Evolutionary conservation across 2,329 filamentous ascomycete species (phyloP).

Genomic region (Fusarium sp.): DNA sequence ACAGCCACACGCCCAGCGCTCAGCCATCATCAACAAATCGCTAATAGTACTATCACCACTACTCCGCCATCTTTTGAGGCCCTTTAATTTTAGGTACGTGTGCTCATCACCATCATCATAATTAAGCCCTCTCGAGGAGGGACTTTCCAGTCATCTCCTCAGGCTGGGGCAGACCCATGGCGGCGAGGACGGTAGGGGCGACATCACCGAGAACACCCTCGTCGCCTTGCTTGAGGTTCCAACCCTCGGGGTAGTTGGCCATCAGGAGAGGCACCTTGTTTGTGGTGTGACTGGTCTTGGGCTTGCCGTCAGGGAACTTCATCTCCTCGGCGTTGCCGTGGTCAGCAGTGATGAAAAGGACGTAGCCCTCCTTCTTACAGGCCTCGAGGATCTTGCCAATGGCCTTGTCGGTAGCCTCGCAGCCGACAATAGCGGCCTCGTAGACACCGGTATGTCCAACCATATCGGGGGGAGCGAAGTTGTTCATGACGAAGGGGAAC

Average conservation of each 20-base stretch:
- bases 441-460: slow-evolving; percentile 99
- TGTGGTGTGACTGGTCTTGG: slow-evolving; percentile 97
- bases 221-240: slow-evolving; percentile 81
- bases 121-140: slow-evolving; percentile 80
- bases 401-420: slow-evolving; percentile 89
- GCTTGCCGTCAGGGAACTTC: slow-evolving; percentile 94
- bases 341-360: slow-evolving; percentile 95
- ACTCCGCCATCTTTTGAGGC: slow-evolving; percentile 21
- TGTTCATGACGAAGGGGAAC: slow-evolving; percentile 99
- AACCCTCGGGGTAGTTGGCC: slow-evolving; percentile 93
- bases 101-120: slow-evolving; percentile 14
- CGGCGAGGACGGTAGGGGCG: slow-evolving; percentile 89
- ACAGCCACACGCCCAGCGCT: slow-evolving; percentile 31
- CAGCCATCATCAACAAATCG: slow-evolving; percentile 37
- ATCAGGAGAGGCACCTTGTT: slow-evolving; percentile 99
- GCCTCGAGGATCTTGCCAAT: slow-evolving; percentile 93
- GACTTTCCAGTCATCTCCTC: slow-evolving; percentile 92
- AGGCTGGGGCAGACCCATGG: slow-evolving; percentile 92
- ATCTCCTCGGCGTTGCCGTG: slow-evolving; percentile 99
- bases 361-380: slow-evolving; percentile 93
- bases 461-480: slow-evolving; percentile 99
- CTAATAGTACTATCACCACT: slow-evolving; percentile 30
- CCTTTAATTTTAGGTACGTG: slow-evolving; percentile 13
- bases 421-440: slow-evolving; percentile 89
- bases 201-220: slow-evolving; percentile 96